These are phyloP conservation scores for Aspergillus niger DNA, from an alignment of 2,329 filamentous ascomycete species.

Conservation along the genomic window DNA sequence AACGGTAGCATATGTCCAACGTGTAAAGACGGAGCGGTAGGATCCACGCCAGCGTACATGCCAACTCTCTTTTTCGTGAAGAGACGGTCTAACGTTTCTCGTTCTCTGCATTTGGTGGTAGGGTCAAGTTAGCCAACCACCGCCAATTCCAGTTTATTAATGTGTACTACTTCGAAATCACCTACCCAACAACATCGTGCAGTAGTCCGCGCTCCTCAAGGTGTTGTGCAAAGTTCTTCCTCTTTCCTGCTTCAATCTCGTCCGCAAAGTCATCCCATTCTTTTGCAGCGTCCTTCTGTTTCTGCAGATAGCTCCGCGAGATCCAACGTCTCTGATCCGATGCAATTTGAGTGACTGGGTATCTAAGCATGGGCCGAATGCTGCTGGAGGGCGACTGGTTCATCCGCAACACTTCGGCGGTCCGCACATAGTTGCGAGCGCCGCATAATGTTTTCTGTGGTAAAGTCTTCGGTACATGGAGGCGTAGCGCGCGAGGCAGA, in stretches of 20 bases:
- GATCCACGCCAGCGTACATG: constrained; percentile 52
- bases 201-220: constrained; percentile 51
- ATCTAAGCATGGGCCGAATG: constrained; percentile 18
- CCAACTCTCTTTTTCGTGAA: constrained; percentile 50
- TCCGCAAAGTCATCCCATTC: constrained; percentile 45
- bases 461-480: constrained; percentile 18
- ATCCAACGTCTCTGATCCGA: constrained; percentile 40
- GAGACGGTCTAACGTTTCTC: constrained; percentile 45
- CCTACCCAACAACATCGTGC: constrained; percentile 51
- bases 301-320: constrained; percentile 38
- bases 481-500: constrained; percentile 27
- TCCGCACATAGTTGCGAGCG: constrained; percentile 28
- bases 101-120: constrained; percentile 33
- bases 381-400: constrained; percentile 16
- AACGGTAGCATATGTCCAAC: constrained; percentile 55
- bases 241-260: constrained; percentile 47
- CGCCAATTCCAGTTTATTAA: background rate
- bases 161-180: background rate
- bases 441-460: constrained; percentile 21
- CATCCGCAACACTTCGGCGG: constrained; percentile 22
- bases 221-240: constrained; percentile 46
- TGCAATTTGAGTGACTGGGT: background rate
- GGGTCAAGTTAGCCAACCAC: constrained; percentile 15
- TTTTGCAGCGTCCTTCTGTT: constrained; percentile 42
- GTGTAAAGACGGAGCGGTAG: constrained; percentile 53